These are phyloP conservation scores for Pseudocercospora ulei DNA, from an alignment of 2,329 filamentous ascomycete genomes.

Conservation along the genomic window DNA sequence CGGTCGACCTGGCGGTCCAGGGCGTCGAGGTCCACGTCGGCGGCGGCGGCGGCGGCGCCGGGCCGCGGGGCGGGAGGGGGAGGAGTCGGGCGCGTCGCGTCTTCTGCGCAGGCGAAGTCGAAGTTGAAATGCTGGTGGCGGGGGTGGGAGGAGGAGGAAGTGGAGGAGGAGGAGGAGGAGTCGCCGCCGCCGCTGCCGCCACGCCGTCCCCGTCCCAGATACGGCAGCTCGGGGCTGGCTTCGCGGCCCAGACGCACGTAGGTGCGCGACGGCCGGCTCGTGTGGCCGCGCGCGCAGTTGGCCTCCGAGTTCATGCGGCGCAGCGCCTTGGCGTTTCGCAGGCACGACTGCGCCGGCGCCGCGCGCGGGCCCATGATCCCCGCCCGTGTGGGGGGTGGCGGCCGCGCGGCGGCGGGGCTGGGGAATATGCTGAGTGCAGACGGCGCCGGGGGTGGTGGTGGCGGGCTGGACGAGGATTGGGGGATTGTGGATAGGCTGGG, in stretches of 20 bases:
- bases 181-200: constrained; percentile 5
- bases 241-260: constrained; percentile 39
- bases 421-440: too few species aligned
- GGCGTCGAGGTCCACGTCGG: constrained; percentile 24
- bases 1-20: constrained; percentile 25
- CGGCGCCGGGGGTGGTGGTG: constrained; percentile 4
- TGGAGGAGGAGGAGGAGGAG: constrained; percentile 28
- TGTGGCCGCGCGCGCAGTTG: constrained; percentile 20
- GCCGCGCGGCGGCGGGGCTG: too few species aligned
- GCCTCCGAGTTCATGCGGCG: constrained; percentile 41
- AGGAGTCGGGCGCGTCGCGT: too few species aligned
- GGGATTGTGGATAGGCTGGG: constrained; percentile 20
- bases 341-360: constrained; percentile 34
- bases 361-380: constrained; percentile 32
- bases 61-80: too few species aligned
- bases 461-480: constrained; percentile 17
- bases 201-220: constrained; percentile 15
- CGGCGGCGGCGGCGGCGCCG: constrained; percentile 18
- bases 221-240: constrained; percentile 32
- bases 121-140: constrained; percentile 27
- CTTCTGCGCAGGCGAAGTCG: constrained; percentile 20
- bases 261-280: constrained; percentile 26
- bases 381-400: too few species aligned
- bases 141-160: too few species aligned
- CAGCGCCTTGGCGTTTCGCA: constrained; percentile 36